Base-by-base conservation (phyloP, 148 eudicot species). In the Rhododendron simsii region DNA sequence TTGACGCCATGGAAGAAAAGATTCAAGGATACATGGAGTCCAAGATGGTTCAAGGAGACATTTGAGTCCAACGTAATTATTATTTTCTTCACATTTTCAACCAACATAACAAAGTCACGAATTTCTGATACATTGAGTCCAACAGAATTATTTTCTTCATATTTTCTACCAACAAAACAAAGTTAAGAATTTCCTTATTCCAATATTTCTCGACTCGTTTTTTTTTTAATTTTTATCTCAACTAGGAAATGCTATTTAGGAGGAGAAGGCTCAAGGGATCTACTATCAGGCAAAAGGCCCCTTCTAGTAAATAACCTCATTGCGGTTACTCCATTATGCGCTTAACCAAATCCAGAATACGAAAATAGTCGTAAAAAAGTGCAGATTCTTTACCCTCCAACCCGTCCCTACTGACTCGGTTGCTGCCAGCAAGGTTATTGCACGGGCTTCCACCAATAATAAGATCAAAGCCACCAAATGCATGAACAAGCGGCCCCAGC, bases 371-470 rank as follows among this genome's bases (percentile, higher is more conserved):
- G 39, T 83, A 96, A 74, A 96, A 96, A 8, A 96, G 93, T 0
- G 95, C 88, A 7, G 99, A 96, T 18, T 96, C 92, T 81, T 90
- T 90, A 1, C 99, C 99, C 85, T 95, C 95, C 45, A 96, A 90
- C 2, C 98, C 99, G 77, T 95, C 96, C 84, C 99, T 90, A 81
- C 95, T 93, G 4, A 92, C 92, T 83, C 98, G 85, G 65, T 96
- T 95, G 84, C 94, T 90, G 44, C 98, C 99, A 0, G 99, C 91
- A 0, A 96, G 92, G 63, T 96, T 96, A 44, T 96, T 96, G 85
- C 99, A 96, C 0, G 99, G 98, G 86, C 98, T 94, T 6, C 99
- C 99, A 33, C 99, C 99, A 30, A 96, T 88, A 0, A 96, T 83
- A 55, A 96, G 85, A 89, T 96, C 98, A 77, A 96, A 95, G 0